phyloP scores from a whole-genome alignment of 2,329 filamentous ascomycete genomes.

The Penicillium expansum region DNA sequence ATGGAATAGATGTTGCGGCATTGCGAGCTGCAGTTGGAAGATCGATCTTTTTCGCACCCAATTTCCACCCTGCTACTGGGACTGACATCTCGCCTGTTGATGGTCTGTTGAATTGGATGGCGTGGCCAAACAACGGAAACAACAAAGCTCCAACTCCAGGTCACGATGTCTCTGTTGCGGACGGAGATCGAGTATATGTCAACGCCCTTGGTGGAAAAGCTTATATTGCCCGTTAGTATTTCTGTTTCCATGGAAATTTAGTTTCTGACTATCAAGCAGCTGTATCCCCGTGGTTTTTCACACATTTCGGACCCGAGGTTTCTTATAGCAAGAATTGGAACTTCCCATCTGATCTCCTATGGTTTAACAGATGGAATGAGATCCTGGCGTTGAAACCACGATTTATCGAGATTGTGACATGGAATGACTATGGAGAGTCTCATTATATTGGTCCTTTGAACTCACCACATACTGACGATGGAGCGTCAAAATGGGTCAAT shows the following conservation, averaged over 20 bases:
- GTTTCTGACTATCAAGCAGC: slow-evolving; percentile 22
- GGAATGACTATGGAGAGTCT: slow-evolving; percentile 56
- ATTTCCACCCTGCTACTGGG: slow-evolving; percentile 47
- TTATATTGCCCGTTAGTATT: slow-evolving; percentile 48
- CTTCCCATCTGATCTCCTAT: slow-evolving; percentile 46
- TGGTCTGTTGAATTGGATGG: slow-evolving; percentile 46
- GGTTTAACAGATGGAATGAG: slow-evolving; percentile 45
- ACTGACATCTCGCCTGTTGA: slow-evolving; percentile 39
- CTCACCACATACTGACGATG: slow-evolving; percentile 39
- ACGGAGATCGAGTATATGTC: slow-evolving; percentile 40
- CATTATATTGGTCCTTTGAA: slow-evolving; percentile 53
- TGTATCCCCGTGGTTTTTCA: slow-evolving; percentile 53
- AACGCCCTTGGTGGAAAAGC: slow-evolving; percentile 39
- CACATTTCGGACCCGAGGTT: slow-evolving; percentile 48
- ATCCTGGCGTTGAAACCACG: slow-evolving; percentile 47
- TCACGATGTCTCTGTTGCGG: slow-evolving; percentile 43
- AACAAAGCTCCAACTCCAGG: slow-evolving; percentile 51
- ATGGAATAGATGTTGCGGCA: slow-evolving; percentile 45
- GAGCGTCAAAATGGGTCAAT: slow-evolving; percentile 50
- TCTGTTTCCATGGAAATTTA: not conserved
- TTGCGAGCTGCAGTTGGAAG: slow-evolving; percentile 44
- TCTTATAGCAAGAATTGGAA: slow-evolving; percentile 54
- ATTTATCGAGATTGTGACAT: slow-evolving; percentile 50
- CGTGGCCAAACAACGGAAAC: slow-evolving; percentile 44
- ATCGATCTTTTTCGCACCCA: slow-evolving; percentile 51